phyloP scores from a whole-genome alignment of 2,329 filamentous ascomycete genomes.

The Berkeleyomyces rouxiae region DNA sequence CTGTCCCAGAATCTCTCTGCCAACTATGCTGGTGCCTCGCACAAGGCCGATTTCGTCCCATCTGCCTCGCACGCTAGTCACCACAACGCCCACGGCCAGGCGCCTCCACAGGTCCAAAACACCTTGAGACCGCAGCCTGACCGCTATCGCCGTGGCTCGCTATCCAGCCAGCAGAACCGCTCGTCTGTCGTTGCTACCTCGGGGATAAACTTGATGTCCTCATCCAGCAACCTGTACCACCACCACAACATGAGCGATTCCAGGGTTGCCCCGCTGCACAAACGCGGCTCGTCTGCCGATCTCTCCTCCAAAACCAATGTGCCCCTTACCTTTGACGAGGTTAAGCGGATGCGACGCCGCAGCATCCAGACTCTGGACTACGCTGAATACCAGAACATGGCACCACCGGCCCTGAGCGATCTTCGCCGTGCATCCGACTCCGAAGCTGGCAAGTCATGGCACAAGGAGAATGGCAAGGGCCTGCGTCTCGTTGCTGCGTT shows the following conservation, averaged over 20 bases:
- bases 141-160: slow-evolving; percentile 54
- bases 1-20: slow-evolving; percentile 5
- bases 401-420: slow-evolving; percentile 6
- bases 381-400: slow-evolving; percentile 24
- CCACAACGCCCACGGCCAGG: slow-evolving; percentile 21
- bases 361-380: slow-evolving; percentile 56
- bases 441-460: slow-evolving; percentile 14
- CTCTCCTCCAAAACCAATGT: neutral
- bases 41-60: slow-evolving; percentile 9
- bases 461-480: slow-evolving; percentile 23
- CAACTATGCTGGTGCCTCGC: neutral
- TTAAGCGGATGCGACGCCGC: slow-evolving; percentile 62
- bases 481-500: slow-evolving; percentile 23
- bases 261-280: slow-evolving; percentile 14
- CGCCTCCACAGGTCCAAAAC: slow-evolving; percentile 21
- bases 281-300: slow-evolving; percentile 6
- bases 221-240: slow-evolving; percentile 17
- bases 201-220: slow-evolving; percentile 16
- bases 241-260: slow-evolving; percentile 17
- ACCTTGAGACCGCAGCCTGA: slow-evolving; percentile 58
- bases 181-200: slow-evolving; percentile 20
- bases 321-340: slow-evolving; percentile 24
- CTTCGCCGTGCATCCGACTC: slow-evolving; percentile 15
- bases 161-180: slow-evolving; percentile 28
- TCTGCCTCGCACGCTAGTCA: slow-evolving; percentile 17